phyloP scores from a whole-genome alignment of 345 rosid species.

The Bruguiera sexangula region DNA sequence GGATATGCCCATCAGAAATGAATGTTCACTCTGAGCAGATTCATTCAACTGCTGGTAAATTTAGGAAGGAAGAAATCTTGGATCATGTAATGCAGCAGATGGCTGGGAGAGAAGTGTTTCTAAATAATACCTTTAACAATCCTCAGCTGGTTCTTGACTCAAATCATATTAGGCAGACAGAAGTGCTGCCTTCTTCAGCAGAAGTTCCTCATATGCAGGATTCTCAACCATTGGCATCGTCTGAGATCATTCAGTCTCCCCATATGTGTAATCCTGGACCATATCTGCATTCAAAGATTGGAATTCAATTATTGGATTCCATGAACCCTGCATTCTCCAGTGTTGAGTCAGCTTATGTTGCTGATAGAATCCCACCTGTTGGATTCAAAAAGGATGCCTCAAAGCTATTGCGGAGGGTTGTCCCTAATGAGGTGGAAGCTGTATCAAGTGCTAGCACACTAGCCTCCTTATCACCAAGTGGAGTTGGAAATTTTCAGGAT shows the following conservation, averaged over 20 bases:
- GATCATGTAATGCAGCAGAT: slow-evolving; percentile 31
- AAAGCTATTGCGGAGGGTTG: slow-evolving; percentile 28
- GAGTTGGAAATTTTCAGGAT: slow-evolving; percentile 36
- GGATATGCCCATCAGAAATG: slow-evolving; percentile 24
- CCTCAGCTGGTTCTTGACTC: slow-evolving; percentile 28
- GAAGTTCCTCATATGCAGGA: slow-evolving; percentile 29
- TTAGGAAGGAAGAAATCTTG: slow-evolving; percentile 33
- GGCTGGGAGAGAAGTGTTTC: slow-evolving; percentile 31
- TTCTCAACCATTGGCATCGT: slow-evolving; percentile 32
- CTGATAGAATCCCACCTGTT: slow-evolving; percentile 31
- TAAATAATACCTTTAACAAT: slow-evolving; percentile 30
- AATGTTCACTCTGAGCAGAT: slow-evolving; percentile 32
- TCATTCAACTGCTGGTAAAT: slow-evolving; percentile 27
- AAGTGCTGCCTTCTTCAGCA: slow-evolving; percentile 23
- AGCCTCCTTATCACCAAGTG: slow-evolving; percentile 24
- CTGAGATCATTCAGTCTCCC: slow-evolving; percentile 29
- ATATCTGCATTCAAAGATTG: slow-evolving; percentile 37
- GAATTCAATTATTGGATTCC: slow-evolving; percentile 34
- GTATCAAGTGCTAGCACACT: slow-evolving; percentile 15
- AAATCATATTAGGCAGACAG: slow-evolving; percentile 25
- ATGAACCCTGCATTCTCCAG: slow-evolving; percentile 24
- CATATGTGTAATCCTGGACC: slow-evolving; percentile 32
- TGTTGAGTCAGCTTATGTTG: slow-evolving; percentile 23
- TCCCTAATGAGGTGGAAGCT: slow-evolving; percentile 28
- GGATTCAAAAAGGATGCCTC: slow-evolving; percentile 33